Percentiles rank a stretch among this genome's conserved stretches.
phyloP scores from a whole-genome alignment of 78 protist species.

The Capsaspora owczarzaki region DNA sequence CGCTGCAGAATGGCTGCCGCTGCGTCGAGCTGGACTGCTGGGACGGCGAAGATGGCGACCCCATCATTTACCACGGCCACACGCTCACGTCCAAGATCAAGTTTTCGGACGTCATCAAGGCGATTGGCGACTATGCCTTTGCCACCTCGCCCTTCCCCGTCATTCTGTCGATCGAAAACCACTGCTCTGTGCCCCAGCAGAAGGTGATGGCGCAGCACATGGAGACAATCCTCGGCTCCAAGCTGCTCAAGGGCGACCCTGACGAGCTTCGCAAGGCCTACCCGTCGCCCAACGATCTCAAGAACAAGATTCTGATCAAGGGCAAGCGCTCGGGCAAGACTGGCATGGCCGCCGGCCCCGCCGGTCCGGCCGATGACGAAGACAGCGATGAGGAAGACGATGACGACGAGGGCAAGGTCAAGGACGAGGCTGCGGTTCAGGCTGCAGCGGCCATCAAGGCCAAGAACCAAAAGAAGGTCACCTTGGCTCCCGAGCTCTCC shows the following conservation, averaged over 20 bases:
- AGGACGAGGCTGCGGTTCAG: background rate
- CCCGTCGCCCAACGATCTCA: constrained; percentile 6
- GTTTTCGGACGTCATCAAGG: constrained; percentile 52
- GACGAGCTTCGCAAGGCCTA: background rate
- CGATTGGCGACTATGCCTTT: constrained; percentile 55
- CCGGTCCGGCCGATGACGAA: background rate
- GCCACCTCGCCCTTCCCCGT: constrained; percentile 65
- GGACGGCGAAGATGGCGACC: constrained; percentile 75
- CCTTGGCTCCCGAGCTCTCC: constrained; percentile 10
- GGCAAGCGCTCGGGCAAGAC: background rate
- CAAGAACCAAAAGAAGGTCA: background rate
- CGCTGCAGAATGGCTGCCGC: constrained; percentile 48
- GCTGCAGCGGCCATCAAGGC: background rate
- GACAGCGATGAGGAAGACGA: background rate
- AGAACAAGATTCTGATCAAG: background rate
- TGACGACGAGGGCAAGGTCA: too few species aligned
- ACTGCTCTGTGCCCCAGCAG: constrained; percentile 33
- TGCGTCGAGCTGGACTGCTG: constrained; percentile 82
- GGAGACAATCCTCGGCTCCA: background rate
- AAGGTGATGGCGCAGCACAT: background rate
- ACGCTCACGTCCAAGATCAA: constrained; percentile 53
- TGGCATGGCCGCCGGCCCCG: background rate
- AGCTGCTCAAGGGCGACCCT: background rate
- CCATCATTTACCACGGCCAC: constrained; percentile 71
- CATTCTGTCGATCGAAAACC: constrained; percentile 65